phyloP scores from a whole-genome alignment of 345 rosid species.

The Hirschfeldia incana region DNA sequence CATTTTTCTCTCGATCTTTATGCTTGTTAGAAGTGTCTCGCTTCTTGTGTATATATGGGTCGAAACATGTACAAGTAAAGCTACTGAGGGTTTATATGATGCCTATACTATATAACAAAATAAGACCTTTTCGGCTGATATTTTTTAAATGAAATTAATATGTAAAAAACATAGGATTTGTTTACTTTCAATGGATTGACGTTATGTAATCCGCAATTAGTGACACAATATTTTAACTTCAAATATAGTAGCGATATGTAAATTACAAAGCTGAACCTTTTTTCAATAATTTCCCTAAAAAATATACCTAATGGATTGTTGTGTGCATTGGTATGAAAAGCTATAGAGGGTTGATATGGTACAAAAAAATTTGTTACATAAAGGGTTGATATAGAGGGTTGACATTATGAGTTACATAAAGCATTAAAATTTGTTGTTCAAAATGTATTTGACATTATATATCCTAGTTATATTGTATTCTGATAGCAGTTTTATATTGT shows the following conservation, averaged over 20 bases:
- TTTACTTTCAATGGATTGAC: background rate
- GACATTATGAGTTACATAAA: background rate
- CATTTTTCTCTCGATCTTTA: conserved; percentile 4
- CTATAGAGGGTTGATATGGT: background rate
- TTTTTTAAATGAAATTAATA: background rate
- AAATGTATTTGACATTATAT: background rate
- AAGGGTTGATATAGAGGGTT: background rate
- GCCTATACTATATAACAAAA: background rate
- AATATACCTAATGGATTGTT: background rate
- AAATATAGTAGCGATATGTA: background rate
- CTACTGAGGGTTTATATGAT: conserved; percentile 2
- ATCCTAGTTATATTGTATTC: background rate
- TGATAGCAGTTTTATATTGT: background rate
- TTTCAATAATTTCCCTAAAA: no score
- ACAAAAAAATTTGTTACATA: background rate
- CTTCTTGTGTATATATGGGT: background rate
- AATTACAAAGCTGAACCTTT: background rate
- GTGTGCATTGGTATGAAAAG: background rate
- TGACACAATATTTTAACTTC: background rate
- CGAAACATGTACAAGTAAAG: conserved; percentile 9
- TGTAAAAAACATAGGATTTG: background rate
- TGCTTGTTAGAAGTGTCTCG: background rate
- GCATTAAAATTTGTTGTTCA: background rate
- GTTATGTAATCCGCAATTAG: background rate
- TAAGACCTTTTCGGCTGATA: background rate